Base-by-base conservation (phyloP, 805 yeast genomes). In the Metschnikowia baotianmanensis region DNA sequence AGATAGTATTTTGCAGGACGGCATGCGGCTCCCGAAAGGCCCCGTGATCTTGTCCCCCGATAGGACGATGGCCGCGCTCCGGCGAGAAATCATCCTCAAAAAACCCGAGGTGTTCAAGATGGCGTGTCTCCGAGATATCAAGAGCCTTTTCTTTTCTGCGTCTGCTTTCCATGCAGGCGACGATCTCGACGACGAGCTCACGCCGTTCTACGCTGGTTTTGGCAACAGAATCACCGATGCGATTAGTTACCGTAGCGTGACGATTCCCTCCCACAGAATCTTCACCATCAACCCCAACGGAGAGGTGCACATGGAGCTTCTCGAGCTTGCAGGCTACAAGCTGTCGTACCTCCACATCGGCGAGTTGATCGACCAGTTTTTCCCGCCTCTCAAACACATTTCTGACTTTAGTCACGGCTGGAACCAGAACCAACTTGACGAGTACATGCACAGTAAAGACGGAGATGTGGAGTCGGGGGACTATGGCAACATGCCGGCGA, bases 21-120 rank as follows among this genome's bases (percentile, higher is more conserved):
- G 80, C 35, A 68, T 74, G 43, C 74, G 71, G 39, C 63, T 93
- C 27, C 99, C 99, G 0, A 59, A 63, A 5, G 99, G 99, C 0
- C 99, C 99, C 0, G 99, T 93, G 10, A 88, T 93, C 31, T 67
- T 93, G 37, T 86, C 96, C 25, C 99, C 99, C 0, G 99, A 93
- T 63, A 66, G 99, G 52, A 91, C 98, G 0, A 87, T 93, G 69
- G 98, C 98, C 3, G 99, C 99, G 0, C 67, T 93, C 40, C 77
- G 78, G 53, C 74, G 99, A 48, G 99, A 93, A 59, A 95, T 93
- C 20, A 91, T 93, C 33, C 66, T 91, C 57, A 87, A 90, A 51
- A 91, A 91, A 58, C 99, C 99, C 0, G 98, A 93, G 62, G 93
- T 93, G n/a, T 93, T 93, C 72, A 93, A 93, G 57, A 93, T 93